Evolutionary conservation across 768 basidiomycete genomes (phyloP).

Genomic region (Gyrodon lividus): DNA sequence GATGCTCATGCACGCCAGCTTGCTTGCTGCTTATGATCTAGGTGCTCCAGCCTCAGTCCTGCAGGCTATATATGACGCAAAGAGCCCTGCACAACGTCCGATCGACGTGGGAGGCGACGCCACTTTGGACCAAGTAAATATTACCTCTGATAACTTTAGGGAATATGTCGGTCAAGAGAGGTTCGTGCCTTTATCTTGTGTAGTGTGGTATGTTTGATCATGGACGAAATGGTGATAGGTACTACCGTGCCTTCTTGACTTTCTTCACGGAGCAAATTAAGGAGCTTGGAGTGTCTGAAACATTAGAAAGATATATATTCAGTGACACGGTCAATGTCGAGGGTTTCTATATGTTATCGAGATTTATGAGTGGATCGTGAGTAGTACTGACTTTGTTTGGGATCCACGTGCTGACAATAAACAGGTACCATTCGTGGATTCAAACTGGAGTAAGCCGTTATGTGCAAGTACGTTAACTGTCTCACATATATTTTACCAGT

Average conservation of each 20-base stretch:
- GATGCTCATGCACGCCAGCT: slow-evolving; percentile 29
- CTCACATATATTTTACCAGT: slow-evolving; percentile 31
- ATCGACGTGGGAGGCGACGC: slow-evolving; percentile 36
- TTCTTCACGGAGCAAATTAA: slow-evolving; percentile 43
- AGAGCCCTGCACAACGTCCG: slow-evolving; percentile 38
- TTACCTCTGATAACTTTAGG: slow-evolving; percentile 48
- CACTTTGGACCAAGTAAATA: slow-evolving; percentile 21
- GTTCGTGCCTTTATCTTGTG: slow-evolving; percentile 37
- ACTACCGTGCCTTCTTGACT: slow-evolving; percentile 37
- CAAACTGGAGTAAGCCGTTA: slow-evolving; percentile 47
- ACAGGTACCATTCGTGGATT: slow-evolving; percentile 56
- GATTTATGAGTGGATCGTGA: slow-evolving; percentile 37
- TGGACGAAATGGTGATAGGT: slow-evolving; percentile 20
- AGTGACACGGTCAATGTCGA: slow-evolving; percentile 30
- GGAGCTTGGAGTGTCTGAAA: slow-evolving; percentile 35
- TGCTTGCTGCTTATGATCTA: slow-evolving; percentile 56
- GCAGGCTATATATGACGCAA: slow-evolving; percentile 48
- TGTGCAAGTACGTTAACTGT: background rate
- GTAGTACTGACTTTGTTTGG: slow-evolving; percentile 11
- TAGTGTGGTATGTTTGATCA: slow-evolving; percentile 33
- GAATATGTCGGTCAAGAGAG: slow-evolving; percentile 48
- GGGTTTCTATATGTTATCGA: slow-evolving; percentile 32
- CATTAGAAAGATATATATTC: slow-evolving; percentile 52
- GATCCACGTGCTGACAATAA: background rate
- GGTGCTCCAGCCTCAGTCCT: slow-evolving; percentile 47